phyloP scores from a whole-genome alignment of 768 basidiomycete species.

The Mycena galopus region DNA sequence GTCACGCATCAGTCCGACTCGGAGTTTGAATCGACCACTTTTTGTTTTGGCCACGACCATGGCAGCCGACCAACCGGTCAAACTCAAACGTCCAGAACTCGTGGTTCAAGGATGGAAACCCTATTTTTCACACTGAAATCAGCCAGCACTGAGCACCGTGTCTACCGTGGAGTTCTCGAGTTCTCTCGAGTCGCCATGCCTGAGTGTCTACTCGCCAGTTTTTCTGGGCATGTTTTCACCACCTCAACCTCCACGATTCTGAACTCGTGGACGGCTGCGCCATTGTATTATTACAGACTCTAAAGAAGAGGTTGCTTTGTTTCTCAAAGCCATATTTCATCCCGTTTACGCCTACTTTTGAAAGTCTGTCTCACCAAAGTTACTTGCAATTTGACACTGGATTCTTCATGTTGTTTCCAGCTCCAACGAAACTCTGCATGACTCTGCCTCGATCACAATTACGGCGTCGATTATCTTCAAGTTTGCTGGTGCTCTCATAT shows the following conservation, averaged over 20 bases:
- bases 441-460: not conserved
- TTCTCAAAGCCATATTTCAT: not conserved
- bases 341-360: not conserved
- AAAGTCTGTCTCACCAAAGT: too few species aligned
- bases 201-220: too few species aligned
- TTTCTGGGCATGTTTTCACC: not conserved
- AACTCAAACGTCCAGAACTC: not conserved
- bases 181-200: too few species aligned
- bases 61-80: not conserved
- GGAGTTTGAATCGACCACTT: too few species aligned
- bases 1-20: too few species aligned
- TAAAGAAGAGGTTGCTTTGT: not conserved
- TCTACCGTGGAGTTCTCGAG: not conserved
- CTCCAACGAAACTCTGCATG: not conserved
- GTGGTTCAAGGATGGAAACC: not conserved
- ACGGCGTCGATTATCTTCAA: not conserved
- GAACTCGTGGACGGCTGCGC: conserved; percentile 12
- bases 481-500: not conserved
- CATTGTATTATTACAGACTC: not conserved
- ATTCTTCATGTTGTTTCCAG: conserved; percentile 5
- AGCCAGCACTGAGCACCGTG: not conserved
- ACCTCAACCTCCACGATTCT: not conserved
- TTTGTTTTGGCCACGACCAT: too few species aligned
- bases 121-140: not conserved
- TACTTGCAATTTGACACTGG: not conserved